A percentile compares a stretch with the other conserved stretches of the same genome.
Evolutionary conservation across 1,284 basidiomycete genomes (phyloP).

Genomic region (Marasmius fiardii): DNA sequence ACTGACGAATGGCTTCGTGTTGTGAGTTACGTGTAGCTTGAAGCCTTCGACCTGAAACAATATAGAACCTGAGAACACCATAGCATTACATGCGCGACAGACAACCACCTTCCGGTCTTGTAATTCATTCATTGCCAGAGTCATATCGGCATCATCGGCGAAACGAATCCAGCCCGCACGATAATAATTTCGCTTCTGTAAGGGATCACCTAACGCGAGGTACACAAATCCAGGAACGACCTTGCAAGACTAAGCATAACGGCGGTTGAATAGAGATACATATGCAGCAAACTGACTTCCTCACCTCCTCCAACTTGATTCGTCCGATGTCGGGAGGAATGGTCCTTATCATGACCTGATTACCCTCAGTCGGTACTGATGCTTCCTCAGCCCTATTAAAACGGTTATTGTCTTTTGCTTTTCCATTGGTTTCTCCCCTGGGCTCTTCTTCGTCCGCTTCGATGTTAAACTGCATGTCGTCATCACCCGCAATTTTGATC

Average conservation of each 20-base stretch:
- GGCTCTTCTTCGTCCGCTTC: constrained; percentile 72
- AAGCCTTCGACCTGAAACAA: constrained; percentile 81
- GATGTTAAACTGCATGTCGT: constrained; percentile 65
- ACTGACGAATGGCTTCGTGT: constrained; percentile 74
- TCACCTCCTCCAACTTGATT: constrained; percentile 82
- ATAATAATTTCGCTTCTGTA: constrained; percentile 87
- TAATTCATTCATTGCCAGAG: constrained; percentile 64
- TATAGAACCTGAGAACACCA: constrained; percentile 2
- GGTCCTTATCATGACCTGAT: constrained; percentile 91
- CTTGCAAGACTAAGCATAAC: constrained; percentile 49
- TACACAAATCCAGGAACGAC: constrained; percentile 72
- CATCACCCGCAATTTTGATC: constrained; percentile 41
- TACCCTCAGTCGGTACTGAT: constrained; percentile 73
- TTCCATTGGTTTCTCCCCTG: constrained; percentile 58
- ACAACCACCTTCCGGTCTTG: constrained; percentile 75
- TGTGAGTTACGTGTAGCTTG: constrained; percentile 86
- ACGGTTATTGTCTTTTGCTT: constrained; percentile 42
- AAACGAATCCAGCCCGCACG: constrained; percentile 92
- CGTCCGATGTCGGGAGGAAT: constrained; percentile 90
- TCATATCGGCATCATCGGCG: constrained; percentile 78
- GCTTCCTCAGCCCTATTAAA: constrained; percentile 68
- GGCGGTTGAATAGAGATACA: constrained; percentile 8
- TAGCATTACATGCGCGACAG: background rate
- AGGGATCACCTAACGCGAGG: constrained; percentile 85
- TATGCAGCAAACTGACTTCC: constrained; percentile 18